Evolutionary conservation across 2,329 filamentous ascomycete species (phyloP), one percentile per base, ranked within the genome.

Genomic region (Talaromyces sp.): DNA sequence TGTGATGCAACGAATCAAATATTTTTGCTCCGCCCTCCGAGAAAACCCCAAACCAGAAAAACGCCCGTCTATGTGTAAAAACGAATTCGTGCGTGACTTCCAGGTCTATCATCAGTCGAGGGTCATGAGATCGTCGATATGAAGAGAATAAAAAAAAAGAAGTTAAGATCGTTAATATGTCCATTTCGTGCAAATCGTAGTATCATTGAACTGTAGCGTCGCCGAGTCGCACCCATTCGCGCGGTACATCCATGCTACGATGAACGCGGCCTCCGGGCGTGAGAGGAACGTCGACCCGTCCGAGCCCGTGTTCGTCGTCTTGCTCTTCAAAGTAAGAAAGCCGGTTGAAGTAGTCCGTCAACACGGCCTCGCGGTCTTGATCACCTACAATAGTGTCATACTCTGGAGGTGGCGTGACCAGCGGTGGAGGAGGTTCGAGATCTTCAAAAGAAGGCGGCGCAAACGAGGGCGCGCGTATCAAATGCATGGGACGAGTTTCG

Each of bases 381-480:
- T 63, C 85, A 16, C 89, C 90, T 1, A 95, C 86, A 42, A 96
- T 90, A 3, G 83, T 82, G 63, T 94, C 90, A 72, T 97, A 96
- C 61, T 89, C 87, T 0, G 93, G 93, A 7, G 93, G 93, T 1
- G 92, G 92, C 0, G 92, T 96, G 65, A 90, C 81, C 16, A 90
- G 74, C 0, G 89, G 87, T 57, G 89, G 89, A 4, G 91, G 59
- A 0, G 90, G 87, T 5, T 87, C 83, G 59, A 96, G 89, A 5
- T 91, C 91, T 64, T 95, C 89, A 70, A 96, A 96, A 0, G 91
- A 86, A 0, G 93, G 92, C 1, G 93, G 93, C 63, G 92, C 92
- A 77, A 92, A 96, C 0, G 91, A 96, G 0, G 93, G 93, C 5
- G 87, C 84, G 28, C 93, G 87, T 34, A 96, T 77, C 2, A 96